Percentiles rank a stretch among this genome's conserved stretches.
phyloP scores from a whole-genome alignment of 2,329 filamentous ascomycete species.

The Pseudogymnoascus sp. region DNA sequence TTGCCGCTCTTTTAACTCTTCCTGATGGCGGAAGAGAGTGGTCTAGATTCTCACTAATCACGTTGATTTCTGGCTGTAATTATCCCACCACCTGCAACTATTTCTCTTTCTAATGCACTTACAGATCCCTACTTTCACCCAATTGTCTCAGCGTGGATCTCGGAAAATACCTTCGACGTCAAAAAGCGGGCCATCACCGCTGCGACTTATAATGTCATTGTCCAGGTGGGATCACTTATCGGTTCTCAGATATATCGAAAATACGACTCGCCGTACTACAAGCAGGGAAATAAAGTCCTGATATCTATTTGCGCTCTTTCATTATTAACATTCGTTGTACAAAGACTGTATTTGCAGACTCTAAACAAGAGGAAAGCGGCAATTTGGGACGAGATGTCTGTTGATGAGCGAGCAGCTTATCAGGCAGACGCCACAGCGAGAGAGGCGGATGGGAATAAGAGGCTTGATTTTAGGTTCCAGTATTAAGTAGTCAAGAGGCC shows the following conservation, averaged over 20 bases:
- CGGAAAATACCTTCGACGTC: slow-evolving; percentile 43
- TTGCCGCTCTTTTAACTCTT: slow-evolving; percentile 44
- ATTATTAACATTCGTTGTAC: slow-evolving; percentile 42
- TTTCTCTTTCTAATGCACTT: background rate
- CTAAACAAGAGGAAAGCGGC: slow-evolving; percentile 44
- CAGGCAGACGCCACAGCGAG: slow-evolving; percentile 38
- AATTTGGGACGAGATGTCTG: slow-evolving; percentile 39
- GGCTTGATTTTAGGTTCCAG: slow-evolving; percentile 45
- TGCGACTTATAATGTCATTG: slow-evolving; percentile 42
- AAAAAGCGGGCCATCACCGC: slow-evolving; percentile 43
- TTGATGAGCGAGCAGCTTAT: slow-evolving; percentile 39
- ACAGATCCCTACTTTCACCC: slow-evolving; percentile 50
- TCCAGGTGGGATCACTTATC: slow-evolving; percentile 39
- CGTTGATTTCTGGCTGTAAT: slow-evolving; percentile 42
- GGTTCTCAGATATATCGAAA: slow-evolving; percentile 41
- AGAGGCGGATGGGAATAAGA: slow-evolving; percentile 42
- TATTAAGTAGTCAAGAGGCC: slow-evolving; percentile 27
- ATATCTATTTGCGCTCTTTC: slow-evolving; percentile 45
- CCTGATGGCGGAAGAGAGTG: slow-evolving; percentile 43
- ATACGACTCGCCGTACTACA: slow-evolving; percentile 49
- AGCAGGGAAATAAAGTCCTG: slow-evolving; percentile 49
- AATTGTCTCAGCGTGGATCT: slow-evolving; percentile 44
- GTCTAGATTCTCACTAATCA: slow-evolving; percentile 44
- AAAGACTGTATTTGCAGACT: slow-evolving; percentile 37
- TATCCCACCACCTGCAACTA: background rate